Percentiles rank a stretch among this genome's conserved stretches.
These are phyloP conservation scores for Dictyostelium firmibasis DNA, from an alignment of 78 protist genomes.

Conservation along the genomic window DNA sequence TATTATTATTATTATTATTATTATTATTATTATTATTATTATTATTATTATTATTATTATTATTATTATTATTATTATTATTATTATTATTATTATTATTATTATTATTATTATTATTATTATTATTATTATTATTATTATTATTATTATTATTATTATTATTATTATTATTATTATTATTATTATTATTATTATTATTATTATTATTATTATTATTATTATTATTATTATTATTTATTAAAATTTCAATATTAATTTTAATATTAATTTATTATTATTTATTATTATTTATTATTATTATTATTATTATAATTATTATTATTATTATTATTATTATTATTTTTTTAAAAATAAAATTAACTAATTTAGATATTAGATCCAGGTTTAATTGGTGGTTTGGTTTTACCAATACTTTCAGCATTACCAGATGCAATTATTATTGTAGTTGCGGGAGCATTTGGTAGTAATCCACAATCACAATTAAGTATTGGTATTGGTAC, in stretches of 20 bases:
- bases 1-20: background rate
- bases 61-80: background rate
- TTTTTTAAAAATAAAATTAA: background rate
- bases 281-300: background rate
- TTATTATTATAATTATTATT: background rate
- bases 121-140: background rate
- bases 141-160: background rate
- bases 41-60: background rate
- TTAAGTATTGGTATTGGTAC: conserved; percentile 93
- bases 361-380: conserved; percentile 60
- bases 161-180: background rate
- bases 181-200: background rate
- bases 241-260: too few species aligned
- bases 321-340: background rate
- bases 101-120: background rate
- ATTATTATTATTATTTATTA: background rate
- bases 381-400: conserved; percentile 86
- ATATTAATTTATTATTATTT: too few species aligned
- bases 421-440: conserved; percentile 94
- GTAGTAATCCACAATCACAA: conserved; percentile 87
- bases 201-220: background rate
- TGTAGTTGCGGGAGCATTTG: conserved; percentile 86
- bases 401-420: conserved; percentile 93
- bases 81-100: background rate
- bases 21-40: background rate